A percentile compares a stretch with the other conserved stretches of the same genome.
Evolutionary conservation across 139 green algal species (phyloP).

Genomic region (Dunaliella sp.): DNA sequence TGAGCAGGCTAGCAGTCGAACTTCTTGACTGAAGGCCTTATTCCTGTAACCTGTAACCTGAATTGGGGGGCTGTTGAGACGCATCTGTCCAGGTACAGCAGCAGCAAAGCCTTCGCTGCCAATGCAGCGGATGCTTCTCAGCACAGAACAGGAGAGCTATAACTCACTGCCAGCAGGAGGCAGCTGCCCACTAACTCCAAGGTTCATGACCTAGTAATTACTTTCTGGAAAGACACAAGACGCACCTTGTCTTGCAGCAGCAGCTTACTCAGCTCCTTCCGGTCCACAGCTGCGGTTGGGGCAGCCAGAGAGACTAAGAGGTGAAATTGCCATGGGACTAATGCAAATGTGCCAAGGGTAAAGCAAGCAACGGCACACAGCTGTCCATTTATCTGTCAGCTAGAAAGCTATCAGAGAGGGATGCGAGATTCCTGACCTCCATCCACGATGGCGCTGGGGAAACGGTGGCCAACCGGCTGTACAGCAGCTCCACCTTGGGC

Average conservation of each 20-base stretch:
- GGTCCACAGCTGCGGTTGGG: constrained; percentile 18
- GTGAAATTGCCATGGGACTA: neutral
- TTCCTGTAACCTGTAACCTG: too few species aligned
- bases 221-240: too few species aligned
- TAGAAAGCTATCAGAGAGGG: neutral
- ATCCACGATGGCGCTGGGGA: constrained; percentile 44
- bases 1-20: too few species aligned
- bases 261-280: neutral
- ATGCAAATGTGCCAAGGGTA: neutral
- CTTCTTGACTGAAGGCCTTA: too few species aligned
- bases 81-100: too few species aligned
- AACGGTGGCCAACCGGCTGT: constrained; percentile 39
- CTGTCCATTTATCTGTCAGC: neutral
- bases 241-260: constrained; percentile 23
- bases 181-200: too few species aligned
- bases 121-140: too few species aligned
- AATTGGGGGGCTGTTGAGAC: too few species aligned
- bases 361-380: neutral
- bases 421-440: constrained; percentile 10
- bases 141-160: too few species aligned
- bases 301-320: neutral
- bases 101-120: too few species aligned
- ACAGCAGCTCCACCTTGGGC: constrained; percentile 57
- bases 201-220: neutral
- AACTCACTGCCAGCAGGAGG: too few species aligned